Percentiles rank a stretch among this genome's conserved stretches.
phyloP scores from a whole-genome alignment of 1,284 basidiomycete genomes.

The Sanghuangporus weigelae region DNA sequence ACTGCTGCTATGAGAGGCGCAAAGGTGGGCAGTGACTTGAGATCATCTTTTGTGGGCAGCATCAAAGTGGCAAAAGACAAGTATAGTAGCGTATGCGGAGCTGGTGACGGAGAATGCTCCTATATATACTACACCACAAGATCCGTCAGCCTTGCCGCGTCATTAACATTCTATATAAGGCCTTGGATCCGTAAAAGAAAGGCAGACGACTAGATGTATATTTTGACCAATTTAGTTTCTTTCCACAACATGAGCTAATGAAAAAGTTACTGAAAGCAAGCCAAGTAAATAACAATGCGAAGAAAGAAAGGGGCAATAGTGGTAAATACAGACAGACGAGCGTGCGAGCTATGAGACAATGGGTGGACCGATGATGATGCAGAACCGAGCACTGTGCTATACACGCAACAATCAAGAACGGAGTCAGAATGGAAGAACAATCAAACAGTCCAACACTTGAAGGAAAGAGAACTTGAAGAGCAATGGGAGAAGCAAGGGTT shows the following conservation, averaged over 20 bases:
- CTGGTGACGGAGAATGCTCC: not conserved
- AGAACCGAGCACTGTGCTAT: constrained; percentile 16
- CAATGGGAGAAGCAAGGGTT: constrained; percentile 6
- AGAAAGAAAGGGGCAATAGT: not conserved
- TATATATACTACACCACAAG: not conserved
- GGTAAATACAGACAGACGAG: constrained; percentile 16
- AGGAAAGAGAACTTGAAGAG: not conserved
- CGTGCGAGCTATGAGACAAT: constrained; percentile 19
- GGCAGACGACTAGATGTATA: not conserved
- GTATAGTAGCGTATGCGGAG: not conserved
- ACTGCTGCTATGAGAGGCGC: constrained; percentile 33
- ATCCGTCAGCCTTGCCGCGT: not conserved
- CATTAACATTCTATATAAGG: not conserved
- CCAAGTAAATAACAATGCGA: constrained; percentile 3
- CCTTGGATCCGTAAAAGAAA: not conserved
- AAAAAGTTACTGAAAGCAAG: constrained; percentile 6
- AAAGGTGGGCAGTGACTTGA: constrained; percentile 12
- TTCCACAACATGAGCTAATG: constrained; percentile 15
- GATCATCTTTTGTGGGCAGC: constrained; percentile 10
- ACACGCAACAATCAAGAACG: constrained; percentile 18
- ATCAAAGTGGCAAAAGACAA: not conserved
- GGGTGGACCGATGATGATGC: constrained; percentile 14
- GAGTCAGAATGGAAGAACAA: not conserved
- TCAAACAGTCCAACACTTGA: constrained; percentile 9
- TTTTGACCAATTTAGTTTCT: constrained; percentile 1